Evolutionary conservation across 2,329 filamentous ascomycete species (phyloP), one percentile per base, ranked within the genome.

Genomic region (Colletotrichum acutatum): DNA sequence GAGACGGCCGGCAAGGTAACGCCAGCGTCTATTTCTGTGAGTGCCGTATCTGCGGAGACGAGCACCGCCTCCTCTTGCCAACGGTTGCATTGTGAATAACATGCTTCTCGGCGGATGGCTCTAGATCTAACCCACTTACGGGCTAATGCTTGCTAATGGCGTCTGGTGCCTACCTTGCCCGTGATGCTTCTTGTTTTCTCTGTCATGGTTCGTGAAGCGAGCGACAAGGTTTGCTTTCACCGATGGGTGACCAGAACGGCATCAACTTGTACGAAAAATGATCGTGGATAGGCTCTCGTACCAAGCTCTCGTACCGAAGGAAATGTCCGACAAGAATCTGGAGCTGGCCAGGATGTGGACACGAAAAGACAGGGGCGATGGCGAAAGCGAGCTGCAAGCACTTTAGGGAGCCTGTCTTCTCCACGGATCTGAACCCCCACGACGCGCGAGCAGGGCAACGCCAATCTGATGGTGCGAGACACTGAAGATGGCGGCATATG

Each of bases 321-420:
- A 37, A 64, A 28, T 32, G 56, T 64, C 59, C 32, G 26, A 64
- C 59, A 28, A 28, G 22, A 22, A 52, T 58, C 37, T 58, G 53
- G 34, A 58, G 61, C 57, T n/a, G 30, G 37, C n/a, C 42, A 49
- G 16, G 61, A 34, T 24, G n/a, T 26, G 54, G 59, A 37, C 11
- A 58, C n/a, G 54, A n/a, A 11, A 34, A 42, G 54, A 56, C 54
- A 58, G 46, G 37, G 37, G 28, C n/a, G 58, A 58, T 24, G 26
- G 53, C 58, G 52, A 72, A 62, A 72, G 69, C 65, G 58, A 64
- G 65, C 69, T 72, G 69, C 69, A 72, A 42, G 37, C 58, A 68
- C 65, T 72, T 72, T 62, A 58, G 37, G n/a, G 46, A 54, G 66
- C 53, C 69, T 69, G 69, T 53, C 37, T 24, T 32, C 52, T 56